Conservation (phyloP, 495 filamentous ascomycete species). For the Penicillium dipodomyicola region DNA sequence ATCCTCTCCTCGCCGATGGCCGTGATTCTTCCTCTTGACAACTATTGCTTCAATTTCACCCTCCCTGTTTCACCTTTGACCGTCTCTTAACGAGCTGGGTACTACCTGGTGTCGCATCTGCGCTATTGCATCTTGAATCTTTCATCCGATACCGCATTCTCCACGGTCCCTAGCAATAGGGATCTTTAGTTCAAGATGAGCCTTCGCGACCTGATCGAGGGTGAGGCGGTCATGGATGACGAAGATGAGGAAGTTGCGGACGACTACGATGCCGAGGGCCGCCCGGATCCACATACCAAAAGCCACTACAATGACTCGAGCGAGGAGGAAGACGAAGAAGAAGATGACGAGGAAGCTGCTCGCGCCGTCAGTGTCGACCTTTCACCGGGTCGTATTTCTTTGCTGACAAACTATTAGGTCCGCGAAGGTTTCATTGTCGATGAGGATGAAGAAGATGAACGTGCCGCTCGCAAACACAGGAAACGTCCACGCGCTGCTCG, state of each 20-base stretch:
- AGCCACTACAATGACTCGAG: conserved; percentile 74
- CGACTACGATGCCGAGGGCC: conserved; percentile 63
- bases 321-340: conserved; percentile 95
- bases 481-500: conserved; percentile 47
- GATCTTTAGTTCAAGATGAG: conserved; percentile 56
- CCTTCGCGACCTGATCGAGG: conserved; percentile 74
- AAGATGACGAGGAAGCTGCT: conserved; percentile 82
- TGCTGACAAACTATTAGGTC: conserved; percentile 49
- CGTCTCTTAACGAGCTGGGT: conserved; percentile 11
- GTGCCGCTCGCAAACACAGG: conserved; percentile 58
- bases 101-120: conserved; percentile 19
- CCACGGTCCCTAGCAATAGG: conserved; percentile 16
- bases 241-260: conserved; percentile 88
- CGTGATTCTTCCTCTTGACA: conserved; percentile 15
- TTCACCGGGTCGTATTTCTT: background rate
- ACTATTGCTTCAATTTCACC: conserved; percentile 17
- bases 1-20: conserved; percentile 21
- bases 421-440: conserved; percentile 96
- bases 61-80: conserved; percentile 4
- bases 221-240: conserved; percentile 78
- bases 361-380: conserved; percentile 40
- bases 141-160: conserved; percentile 6
- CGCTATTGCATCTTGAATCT: conserved; percentile 7
- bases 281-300: conserved; percentile 41
- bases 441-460: conserved; percentile 79